Percentiles rank a stretch among this genome's conserved stretches.
Conservation (phyloP, 192 early-diverging fungal genomes). For the Coemansia sp. region DNA sequence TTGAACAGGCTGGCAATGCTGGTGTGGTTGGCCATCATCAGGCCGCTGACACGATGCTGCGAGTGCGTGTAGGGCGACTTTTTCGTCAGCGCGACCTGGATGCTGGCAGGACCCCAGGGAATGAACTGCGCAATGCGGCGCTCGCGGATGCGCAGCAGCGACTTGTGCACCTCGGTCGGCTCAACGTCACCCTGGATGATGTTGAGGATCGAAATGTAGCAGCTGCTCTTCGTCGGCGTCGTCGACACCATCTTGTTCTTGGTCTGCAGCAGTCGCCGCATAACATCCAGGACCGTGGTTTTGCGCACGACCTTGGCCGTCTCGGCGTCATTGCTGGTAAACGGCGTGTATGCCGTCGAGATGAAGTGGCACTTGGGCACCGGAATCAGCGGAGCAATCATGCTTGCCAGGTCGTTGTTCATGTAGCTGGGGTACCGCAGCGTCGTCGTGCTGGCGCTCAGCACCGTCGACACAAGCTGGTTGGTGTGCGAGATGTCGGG, state of each 20-base stretch:
- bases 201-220: slow-evolving; percentile 97
- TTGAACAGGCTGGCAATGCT: slow-evolving; percentile 92
- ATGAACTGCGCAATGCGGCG: slow-evolving; percentile 95
- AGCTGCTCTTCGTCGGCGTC: slow-evolving; percentile 85
- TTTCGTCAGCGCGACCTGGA: slow-evolving; percentile 95
- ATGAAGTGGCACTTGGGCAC: slow-evolving; percentile 98
- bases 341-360: slow-evolving; percentile 95
- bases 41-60: slow-evolving; percentile 91
- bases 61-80: slow-evolving; percentile 94
- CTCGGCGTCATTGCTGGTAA: slow-evolving; percentile 91
- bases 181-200: slow-evolving; percentile 99
- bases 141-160: slow-evolving; percentile 92
- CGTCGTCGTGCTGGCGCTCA: slow-evolving; percentile 95
- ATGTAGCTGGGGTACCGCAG: slow-evolving; percentile 99
- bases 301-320: slow-evolving; percentile 92
- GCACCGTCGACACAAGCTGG: slow-evolving; percentile 98
- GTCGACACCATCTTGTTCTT: slow-evolving; percentile 99
- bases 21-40: slow-evolving; percentile 99
- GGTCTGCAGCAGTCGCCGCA: slow-evolving; percentile 93
- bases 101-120: slow-evolving; percentile 99
- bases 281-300: slow-evolving; percentile 98
- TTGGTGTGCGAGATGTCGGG: slow-evolving; percentile 96
- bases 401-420: slow-evolving; percentile 98
- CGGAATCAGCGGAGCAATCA: slow-evolving; percentile 95
- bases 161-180: slow-evolving; percentile 99